Evolutionary conservation across 352 stramenopile species (phyloP), one percentile per base, ranked within the genome.

Genomic region (Blastocystis sp.): DNA sequence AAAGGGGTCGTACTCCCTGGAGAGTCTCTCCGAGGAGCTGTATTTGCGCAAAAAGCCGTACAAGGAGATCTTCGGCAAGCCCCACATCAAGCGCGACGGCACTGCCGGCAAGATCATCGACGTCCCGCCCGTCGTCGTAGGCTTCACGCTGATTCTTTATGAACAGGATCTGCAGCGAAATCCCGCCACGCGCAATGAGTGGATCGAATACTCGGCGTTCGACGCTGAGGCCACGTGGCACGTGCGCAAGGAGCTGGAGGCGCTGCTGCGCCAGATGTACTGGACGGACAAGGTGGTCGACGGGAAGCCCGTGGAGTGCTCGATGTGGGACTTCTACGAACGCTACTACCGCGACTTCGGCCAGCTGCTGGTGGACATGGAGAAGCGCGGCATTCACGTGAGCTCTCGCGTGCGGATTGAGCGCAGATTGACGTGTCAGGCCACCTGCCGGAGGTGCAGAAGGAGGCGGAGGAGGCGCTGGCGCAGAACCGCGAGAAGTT

Each of bases 361-460:
- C 38, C 93, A 98, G 88, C 94, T 98, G 40, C 92, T 99, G 2
- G 99, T 96, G 4, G 96, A 99, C 90, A 98, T 99, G 89, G 97
- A 99, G 91, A 91, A 95, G 76, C 94, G 94, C 62, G 94, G 94
- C 19, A 96, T 97, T 90, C 91, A 95, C 78, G 93, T 97, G 65
- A 91, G 95, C 90, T 59, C 92, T 71, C 28, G 1, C 0, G 4
- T 3, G 21, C 14, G 43, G n/a, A 21, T 14, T 88, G 38, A 28
- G 1, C 14, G 92, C 60, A 92, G n/a, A 91, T 95, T 38, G 91
- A 93, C 89, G 91, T 92, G 5, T 91, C 92, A 11, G 91, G 93
- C 41, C 98, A 98, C 90, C 92, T 99, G 1, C 92, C 92, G 0
- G 89, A 92, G 10, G 94, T 98, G 0, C 95, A 98, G 89, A 90